Conservation (phyloP, 306 rosid genomes). For the Ochetophila trinervis region DNA sequence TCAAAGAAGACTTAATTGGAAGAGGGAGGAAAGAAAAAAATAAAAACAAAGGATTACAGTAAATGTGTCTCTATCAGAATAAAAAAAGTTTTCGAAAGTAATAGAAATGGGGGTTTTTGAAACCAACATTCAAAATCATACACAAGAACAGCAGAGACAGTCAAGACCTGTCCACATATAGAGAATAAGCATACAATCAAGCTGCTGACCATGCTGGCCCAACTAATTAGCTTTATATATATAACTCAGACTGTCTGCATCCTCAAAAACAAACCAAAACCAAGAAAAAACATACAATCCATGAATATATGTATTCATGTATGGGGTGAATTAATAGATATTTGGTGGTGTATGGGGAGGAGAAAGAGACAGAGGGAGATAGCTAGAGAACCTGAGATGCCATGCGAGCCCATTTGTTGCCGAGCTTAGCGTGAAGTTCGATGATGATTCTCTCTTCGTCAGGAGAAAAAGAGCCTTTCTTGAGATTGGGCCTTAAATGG, state of each 20-base stretch:
- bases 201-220: too few relatives aligned
- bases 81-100: not conserved
- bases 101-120: not conserved
- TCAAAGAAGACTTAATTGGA: constrained; percentile 17
- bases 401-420: constrained; percentile 93
- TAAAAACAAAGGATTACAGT: not conserved
- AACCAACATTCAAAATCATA: not conserved
- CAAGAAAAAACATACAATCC: not conserved
- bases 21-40: not conserved
- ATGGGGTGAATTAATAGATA: not conserved
- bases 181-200: not conserved
- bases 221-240: too few relatives aligned
- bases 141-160: not conserved
- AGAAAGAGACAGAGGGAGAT: not conserved
- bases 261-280: too few relatives aligned
- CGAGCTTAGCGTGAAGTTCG: constrained; percentile 72
- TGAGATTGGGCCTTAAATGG: constrained; percentile 77
- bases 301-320: too few relatives aligned
- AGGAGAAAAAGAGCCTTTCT: constrained; percentile 57
- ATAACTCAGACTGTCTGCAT: too few relatives aligned
- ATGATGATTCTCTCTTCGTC: constrained; percentile 61
- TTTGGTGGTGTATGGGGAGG: not conserved
- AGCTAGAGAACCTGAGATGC: constrained; percentile 66
- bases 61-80: constrained; percentile 13
- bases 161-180: not conserved